A percentile compares a stretch with the other conserved stretches of the same genome.
These are phyloP conservation scores for Ophiocordyceps camponoti-rufipedis DNA, from an alignment of 2,329 filamentous ascomycete genomes.

Conservation along the genomic window DNA sequence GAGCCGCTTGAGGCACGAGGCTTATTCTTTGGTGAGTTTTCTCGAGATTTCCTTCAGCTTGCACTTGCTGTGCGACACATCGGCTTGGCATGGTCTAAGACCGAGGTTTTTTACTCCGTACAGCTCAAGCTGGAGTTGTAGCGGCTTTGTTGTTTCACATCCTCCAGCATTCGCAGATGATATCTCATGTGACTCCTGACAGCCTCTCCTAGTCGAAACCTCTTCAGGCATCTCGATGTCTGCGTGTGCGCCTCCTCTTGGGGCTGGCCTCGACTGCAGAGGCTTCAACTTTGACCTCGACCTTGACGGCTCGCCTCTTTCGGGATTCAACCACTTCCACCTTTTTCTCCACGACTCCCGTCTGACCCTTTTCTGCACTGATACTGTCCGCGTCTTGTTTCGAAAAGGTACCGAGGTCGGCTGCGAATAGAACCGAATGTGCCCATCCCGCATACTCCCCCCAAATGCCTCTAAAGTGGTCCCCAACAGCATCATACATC, in stretches of 20 bases:
- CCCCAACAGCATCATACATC: constrained; percentile 77
- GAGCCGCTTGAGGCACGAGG: no score
- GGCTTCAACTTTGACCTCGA: constrained; percentile 7
- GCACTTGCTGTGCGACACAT: constrained; percentile 9
- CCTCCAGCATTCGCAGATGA: no score
- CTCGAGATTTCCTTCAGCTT: no score
- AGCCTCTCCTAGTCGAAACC: no score
- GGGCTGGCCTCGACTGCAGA: constrained; percentile 7
- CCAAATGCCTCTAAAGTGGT: constrained; percentile 81
- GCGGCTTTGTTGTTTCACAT: no score
- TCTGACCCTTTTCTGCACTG: constrained; percentile 8
- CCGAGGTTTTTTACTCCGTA: background rate
- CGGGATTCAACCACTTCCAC: constrained; percentile 2
- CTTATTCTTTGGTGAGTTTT: no score
- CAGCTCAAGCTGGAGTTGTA: background rate
- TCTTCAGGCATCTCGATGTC: background rate
- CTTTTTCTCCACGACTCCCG: constrained; percentile 8
- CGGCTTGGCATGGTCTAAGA: background rate
- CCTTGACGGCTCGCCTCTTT: constrained; percentile 2
- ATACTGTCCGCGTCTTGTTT: constrained; percentile 27
- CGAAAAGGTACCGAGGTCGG: constrained; percentile 73
- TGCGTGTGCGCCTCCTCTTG: constrained; percentile 12
- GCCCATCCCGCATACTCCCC: constrained; percentile 93
- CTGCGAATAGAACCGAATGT: constrained; percentile 90
- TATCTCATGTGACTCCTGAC: no score